Conservation (phyloP, 768 basidiomycete species). For the Hypholoma sublateritium region DNA sequence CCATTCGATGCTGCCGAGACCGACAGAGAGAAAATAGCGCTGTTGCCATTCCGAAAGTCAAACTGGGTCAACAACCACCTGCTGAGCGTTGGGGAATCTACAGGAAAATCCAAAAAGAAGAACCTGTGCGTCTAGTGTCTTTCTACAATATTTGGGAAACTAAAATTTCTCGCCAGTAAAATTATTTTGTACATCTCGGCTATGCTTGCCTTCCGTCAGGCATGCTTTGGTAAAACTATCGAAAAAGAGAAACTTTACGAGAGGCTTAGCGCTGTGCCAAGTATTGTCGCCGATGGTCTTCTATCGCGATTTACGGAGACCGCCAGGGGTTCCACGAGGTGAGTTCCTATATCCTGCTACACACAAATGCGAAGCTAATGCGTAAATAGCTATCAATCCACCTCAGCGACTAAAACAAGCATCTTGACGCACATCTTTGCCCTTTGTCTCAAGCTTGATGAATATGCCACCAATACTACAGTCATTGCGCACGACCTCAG, state of each 20-base stretch:
- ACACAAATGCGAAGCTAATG: not conserved
- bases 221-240: constrained; percentile 35
- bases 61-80: constrained; percentile 76
- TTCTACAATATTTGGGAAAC: not conserved
- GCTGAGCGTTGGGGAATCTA: constrained; percentile 37
- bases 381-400: constrained; percentile 48
- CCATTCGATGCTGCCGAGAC: constrained; percentile 53
- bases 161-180: constrained; percentile 46
- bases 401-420: constrained; percentile 68
- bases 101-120: constrained; percentile 56
- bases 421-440: constrained; percentile 80
- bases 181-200: constrained; percentile 77
- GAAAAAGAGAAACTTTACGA: constrained; percentile 55
- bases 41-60: constrained; percentile 64
- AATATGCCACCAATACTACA: constrained; percentile 69
- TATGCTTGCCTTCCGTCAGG: constrained; percentile 71
- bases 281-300: constrained; percentile 69
- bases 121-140: constrained; percentile 49
- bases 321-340: constrained; percentile 66
- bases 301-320: constrained; percentile 80
- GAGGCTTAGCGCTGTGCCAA: constrained; percentile 58
- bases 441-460: constrained; percentile 76
- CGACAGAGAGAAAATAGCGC: constrained; percentile 45
- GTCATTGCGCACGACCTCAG: constrained; percentile 74
- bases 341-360: constrained; percentile 20